Evolutionary conservation across 352 stramenopile species (phyloP).

Genomic region (Pythium utonaiense): DNA sequence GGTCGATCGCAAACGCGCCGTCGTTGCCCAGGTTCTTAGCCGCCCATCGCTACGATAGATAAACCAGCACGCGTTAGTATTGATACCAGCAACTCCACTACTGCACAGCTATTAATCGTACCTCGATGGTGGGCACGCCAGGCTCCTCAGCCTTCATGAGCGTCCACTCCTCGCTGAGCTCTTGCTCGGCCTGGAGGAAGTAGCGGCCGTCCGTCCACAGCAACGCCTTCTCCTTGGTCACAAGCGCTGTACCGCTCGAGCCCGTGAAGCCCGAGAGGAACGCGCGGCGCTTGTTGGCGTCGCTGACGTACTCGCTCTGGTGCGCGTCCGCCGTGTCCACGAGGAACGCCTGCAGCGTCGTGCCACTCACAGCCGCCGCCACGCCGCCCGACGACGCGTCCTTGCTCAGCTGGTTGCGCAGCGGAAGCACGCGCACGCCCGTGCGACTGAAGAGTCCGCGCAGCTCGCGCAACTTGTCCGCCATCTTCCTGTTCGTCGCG

Average conservation of each 20-base stretch:
- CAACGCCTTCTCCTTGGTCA: slow-evolving; percentile 84
- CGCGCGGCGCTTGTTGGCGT: slow-evolving; percentile 92
- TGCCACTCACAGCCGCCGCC: slow-evolving; percentile 33
- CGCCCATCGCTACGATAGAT: slow-evolving; percentile 80
- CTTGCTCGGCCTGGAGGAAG: slow-evolving; percentile 94
- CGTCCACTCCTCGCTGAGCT: slow-evolving; percentile 92
- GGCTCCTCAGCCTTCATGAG: slow-evolving; percentile 95
- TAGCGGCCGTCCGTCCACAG: slow-evolving; percentile 99
- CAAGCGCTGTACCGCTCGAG: slow-evolving; percentile 92
- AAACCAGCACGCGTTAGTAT: not conserved
- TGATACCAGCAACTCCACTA: not conserved
- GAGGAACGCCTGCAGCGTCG: slow-evolving; percentile 87
- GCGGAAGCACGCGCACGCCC: slow-evolving; percentile 59
- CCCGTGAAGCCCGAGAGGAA: slow-evolving; percentile 97
- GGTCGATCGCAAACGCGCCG: slow-evolving; percentile 93
- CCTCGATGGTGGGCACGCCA: slow-evolving; percentile 89
- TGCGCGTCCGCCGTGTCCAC: slow-evolving; percentile 97
- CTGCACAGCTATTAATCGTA: slow-evolving; percentile 42
- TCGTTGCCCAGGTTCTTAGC: slow-evolving; percentile 56
- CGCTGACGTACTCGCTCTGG: slow-evolving; percentile 97
- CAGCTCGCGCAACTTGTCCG: slow-evolving; percentile 63
- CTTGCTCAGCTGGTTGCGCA: slow-evolving; percentile 59
- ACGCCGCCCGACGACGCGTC: slow-evolving; percentile 15
- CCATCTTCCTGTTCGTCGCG: slow-evolving; percentile 5
- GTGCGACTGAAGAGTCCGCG: slow-evolving; percentile 57